Conservation (phyloP, 805 yeast genomes). For the Sugiyamaella boreocaroliniensis region DNA sequence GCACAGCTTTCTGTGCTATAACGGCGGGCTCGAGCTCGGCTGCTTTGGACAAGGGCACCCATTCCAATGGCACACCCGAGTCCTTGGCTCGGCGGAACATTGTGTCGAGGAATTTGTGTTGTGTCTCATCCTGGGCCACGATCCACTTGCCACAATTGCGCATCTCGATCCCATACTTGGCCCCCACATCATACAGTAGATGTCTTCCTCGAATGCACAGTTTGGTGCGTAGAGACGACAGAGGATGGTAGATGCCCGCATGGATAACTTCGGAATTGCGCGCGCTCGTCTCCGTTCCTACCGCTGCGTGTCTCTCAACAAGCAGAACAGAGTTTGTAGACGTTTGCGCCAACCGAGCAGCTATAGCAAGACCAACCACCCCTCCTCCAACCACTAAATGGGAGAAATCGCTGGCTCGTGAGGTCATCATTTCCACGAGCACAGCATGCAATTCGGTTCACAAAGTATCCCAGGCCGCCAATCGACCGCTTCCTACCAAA, state of each 20-base stretch:
- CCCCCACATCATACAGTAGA: conserved; percentile 47
- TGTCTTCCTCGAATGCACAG: conserved; percentile 73
- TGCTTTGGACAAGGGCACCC: conserved; percentile 44
- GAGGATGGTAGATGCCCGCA: conserved; percentile 81
- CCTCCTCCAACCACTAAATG: conserved; percentile 82
- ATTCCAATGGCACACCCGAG: conserved; percentile 54
- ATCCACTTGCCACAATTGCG: conserved; percentile 69
- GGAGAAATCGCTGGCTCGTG: conserved; percentile 44
- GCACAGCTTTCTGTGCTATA: conserved; percentile 50
- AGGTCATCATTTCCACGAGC: neutral
- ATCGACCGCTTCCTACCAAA: too few species aligned
- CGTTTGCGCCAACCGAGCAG: conserved; percentile 51
- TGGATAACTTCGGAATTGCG: conserved; percentile 90
- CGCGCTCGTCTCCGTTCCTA: conserved; percentile 81
- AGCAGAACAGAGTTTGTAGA: conserved; percentile 50
- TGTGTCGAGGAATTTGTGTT: conserved; percentile 50
- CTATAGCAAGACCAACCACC: conserved; percentile 75
- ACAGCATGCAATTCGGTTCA: too few species aligned
- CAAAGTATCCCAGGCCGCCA: too few species aligned
- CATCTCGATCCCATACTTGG: conserved; percentile 48
- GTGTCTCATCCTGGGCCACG: conserved; percentile 69
- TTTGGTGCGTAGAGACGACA: conserved; percentile 54
- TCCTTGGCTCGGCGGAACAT: conserved; percentile 44
- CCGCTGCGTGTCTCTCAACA: conserved; percentile 56
- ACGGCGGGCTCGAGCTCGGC: conserved; percentile 57